Percentiles rank a stretch among this genome's conserved stretches.
Evolutionary conservation across 345 rosid species (phyloP).

Genomic region (Hibiscus tridactylites): DNA sequence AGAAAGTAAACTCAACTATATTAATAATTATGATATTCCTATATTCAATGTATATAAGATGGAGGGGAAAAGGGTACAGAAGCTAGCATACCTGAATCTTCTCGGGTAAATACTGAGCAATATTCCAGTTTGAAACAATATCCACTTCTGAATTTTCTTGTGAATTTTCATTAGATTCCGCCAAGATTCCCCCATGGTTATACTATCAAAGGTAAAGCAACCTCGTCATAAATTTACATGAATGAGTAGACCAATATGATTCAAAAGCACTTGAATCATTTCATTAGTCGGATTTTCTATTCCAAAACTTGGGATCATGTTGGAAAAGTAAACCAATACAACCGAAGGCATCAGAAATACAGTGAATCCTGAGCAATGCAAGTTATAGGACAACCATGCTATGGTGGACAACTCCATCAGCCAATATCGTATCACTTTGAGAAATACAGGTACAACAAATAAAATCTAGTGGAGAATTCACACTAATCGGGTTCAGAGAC

Average conservation of each 20-base stretch:
- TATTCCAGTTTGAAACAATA: constrained; percentile 84
- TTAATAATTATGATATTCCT: not conserved
- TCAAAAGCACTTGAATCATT: constrained; percentile 7
- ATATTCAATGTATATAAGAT: not conserved
- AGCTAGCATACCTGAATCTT: constrained; percentile 51
- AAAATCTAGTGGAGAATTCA: not conserved
- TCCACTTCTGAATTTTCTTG: constrained; percentile 50
- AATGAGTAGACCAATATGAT: not conserved
- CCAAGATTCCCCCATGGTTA: constrained; percentile 83
- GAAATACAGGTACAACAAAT: not conserved
- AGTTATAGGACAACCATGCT: not conserved
- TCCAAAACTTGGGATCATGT: not conserved
- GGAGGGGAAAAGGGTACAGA: not conserved
- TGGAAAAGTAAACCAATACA: not conserved
- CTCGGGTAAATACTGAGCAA: constrained; percentile 71
- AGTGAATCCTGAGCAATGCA: not conserved
- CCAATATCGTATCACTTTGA: not conserved
- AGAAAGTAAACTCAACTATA: not conserved
- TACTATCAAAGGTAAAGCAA: constrained; percentile 31
- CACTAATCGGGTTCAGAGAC: constrained; percentile 2
- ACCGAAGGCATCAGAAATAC: not conserved
- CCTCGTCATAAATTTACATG: not conserved
- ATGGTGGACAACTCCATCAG: not conserved
- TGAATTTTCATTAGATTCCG: constrained; percentile 42
- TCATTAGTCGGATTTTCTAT: not conserved